Conservation (phyloP, 768 basidiomycete species). For the Panaeolus cyanescens region DNA sequence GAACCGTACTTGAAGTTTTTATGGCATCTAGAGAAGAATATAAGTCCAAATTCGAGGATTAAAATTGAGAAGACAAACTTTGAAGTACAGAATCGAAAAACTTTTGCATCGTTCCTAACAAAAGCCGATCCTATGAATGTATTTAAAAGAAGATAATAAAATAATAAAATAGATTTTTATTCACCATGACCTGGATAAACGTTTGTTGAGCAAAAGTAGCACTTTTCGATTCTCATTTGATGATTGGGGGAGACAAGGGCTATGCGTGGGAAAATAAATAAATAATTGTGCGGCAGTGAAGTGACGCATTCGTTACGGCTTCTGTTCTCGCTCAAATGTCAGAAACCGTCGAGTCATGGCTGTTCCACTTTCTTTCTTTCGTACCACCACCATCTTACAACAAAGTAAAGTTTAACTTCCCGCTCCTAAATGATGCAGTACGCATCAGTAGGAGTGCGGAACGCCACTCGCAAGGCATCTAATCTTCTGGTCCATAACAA, state of each 20-base stretch:
- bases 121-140: constrained; percentile 76
- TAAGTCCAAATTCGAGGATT: background rate
- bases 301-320: constrained; percentile 1
- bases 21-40: constrained; percentile 69
- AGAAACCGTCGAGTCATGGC: background rate
- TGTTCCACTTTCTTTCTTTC: background rate
- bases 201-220: constrained; percentile 96
- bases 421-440: constrained; percentile 39
- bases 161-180: constrained; percentile 13
- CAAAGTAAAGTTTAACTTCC: constrained; percentile 7
- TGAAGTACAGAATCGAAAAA: constrained; percentile 96
- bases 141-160: background rate
- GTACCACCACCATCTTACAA: background rate
- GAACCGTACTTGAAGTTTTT: constrained; percentile 95
- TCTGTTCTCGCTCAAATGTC: background rate
- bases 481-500: constrained; percentile 30
- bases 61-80: constrained; percentile 63
- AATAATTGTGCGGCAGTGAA: background rate
- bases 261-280: background rate
- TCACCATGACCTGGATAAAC: constrained; percentile 96
- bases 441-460: constrained; percentile 48
- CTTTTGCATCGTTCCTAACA: constrained; percentile 97
- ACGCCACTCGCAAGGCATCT: constrained; percentile 39
- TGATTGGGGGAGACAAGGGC: constrained; percentile 2
- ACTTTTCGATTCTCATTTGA: constrained; percentile 93